Evolutionary conservation across 805 yeast species (phyloP).

Genomic region (Candida fluviatilis): DNA sequence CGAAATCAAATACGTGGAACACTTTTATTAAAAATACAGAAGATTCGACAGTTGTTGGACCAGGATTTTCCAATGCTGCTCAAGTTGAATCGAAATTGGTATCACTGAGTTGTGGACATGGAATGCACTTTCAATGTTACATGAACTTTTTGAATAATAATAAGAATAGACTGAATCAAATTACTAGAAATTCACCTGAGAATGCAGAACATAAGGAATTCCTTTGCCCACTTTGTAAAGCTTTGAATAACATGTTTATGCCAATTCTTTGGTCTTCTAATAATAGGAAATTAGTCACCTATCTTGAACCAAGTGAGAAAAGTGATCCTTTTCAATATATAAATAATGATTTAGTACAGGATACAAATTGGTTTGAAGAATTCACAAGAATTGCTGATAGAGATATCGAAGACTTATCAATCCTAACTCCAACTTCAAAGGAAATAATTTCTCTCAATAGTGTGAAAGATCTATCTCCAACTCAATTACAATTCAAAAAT

Average conservation of each 20-base stretch:
- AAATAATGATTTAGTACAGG: constrained; percentile 10
- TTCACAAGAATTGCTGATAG: constrained; percentile 17
- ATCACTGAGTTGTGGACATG: constrained; percentile 85
- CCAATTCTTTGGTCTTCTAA: constrained; percentile 67
- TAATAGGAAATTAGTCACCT: constrained; percentile 23
- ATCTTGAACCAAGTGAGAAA: constrained; percentile 12
- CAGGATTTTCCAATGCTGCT: constrained; percentile 55
- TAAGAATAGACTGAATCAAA: constrained; percentile 57
- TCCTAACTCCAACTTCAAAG: constrained; percentile 21
- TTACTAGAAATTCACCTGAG: constrained; percentile 80
- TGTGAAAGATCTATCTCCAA: constrained; percentile 3
- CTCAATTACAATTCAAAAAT: constrained; percentile 22
- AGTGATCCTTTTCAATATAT: constrained; percentile 14
- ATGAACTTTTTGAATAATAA: constrained; percentile 57
- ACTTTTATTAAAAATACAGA: constrained; percentile 33
- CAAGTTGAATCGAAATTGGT: constrained; percentile 43
- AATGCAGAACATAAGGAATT: constrained; percentile 67
- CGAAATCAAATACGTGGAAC: constrained; percentile 30
- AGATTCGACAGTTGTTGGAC: constrained; percentile 52
- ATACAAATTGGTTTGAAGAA: constrained; percentile 21
- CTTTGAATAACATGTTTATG: constrained; percentile 76
- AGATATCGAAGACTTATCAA: constrained; percentile 21
- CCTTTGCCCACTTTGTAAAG: constrained; percentile 87
- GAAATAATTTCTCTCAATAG: constrained; percentile 24
- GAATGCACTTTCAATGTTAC: constrained; percentile 82